phyloP scores from a whole-genome alignment of 192 early-diverging fungal species.

The Chytriomyces sp. region DNA sequence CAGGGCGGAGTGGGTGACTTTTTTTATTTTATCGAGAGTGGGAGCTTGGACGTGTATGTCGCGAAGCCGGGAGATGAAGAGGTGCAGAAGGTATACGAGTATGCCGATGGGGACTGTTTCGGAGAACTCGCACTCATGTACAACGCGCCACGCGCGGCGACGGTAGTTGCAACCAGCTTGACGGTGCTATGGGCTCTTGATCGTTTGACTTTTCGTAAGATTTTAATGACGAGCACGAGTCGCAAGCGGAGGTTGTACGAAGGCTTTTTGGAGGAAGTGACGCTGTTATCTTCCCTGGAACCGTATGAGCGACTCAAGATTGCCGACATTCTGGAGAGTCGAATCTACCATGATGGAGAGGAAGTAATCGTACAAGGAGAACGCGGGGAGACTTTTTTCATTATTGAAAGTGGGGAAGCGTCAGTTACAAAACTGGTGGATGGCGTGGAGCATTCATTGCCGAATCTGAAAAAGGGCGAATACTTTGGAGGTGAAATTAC shows the following conservation, averaged over 20 bases:
- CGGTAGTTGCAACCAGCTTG: conserved; percentile 82
- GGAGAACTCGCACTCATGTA: conserved; percentile 99
- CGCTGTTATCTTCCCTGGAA: conserved; percentile 85
- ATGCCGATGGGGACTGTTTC: conserved; percentile 87
- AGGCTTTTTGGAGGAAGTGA: conserved; percentile 92
- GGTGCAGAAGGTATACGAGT: conserved; percentile 74
- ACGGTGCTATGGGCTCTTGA: conserved; percentile 95
- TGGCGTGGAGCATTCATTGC: conserved; percentile 70
- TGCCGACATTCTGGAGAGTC: conserved; percentile 95
- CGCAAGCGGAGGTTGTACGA: conserved; percentile 97
- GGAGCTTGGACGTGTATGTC: conserved; percentile 90
- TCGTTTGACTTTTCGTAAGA: conserved; percentile 93
- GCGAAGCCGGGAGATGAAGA: conserved; percentile 59
- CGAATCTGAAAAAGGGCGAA: conserved; percentile 65
- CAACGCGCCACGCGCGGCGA: conserved; percentile 96
- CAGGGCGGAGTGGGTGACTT: conserved; percentile 97
- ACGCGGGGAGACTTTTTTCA: conserved; percentile 88
- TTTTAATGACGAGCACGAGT: conserved; percentile 97
- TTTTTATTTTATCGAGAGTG: conserved; percentile 96
- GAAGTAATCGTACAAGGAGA: conserved; percentile 91
- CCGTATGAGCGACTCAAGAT: conserved; percentile 98
- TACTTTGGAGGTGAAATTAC: conserved; percentile 88
- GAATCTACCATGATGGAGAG: conserved; percentile 80
- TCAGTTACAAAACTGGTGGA: conserved; percentile 75
- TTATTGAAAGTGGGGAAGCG: conserved; percentile 92